Evolutionary conservation across 2,329 filamentous ascomycete genomes (phyloP).

Genomic region (Xylaria sp.): DNA sequence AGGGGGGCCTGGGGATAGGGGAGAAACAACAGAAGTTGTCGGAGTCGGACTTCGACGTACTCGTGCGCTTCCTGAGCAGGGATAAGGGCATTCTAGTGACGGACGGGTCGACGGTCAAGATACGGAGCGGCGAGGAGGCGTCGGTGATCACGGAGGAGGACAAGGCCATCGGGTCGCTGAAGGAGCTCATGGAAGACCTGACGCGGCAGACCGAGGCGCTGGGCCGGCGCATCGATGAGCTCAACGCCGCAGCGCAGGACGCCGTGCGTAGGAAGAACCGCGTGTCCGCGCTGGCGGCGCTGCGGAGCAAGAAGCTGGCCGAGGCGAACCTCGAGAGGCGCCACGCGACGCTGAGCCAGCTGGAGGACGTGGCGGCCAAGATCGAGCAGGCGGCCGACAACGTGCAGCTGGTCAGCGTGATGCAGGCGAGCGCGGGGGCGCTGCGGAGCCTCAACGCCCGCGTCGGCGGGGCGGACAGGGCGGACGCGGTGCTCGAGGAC

Average conservation of each 20-base stretch:
- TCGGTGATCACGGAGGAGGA: slow-evolving; percentile 75
- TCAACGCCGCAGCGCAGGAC: slow-evolving; percentile 66
- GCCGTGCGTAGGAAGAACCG: slow-evolving; percentile 75
- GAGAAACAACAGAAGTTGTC: slow-evolving; percentile 54
- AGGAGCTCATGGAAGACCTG: slow-evolving; percentile 75
- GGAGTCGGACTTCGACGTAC: slow-evolving; percentile 66
- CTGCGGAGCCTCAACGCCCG: slow-evolving; percentile 74
- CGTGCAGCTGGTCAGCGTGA: slow-evolving; percentile 78
- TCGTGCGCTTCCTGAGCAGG: slow-evolving; percentile 70
- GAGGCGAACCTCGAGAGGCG: slow-evolving; percentile 74
- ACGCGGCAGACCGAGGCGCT: slow-evolving; percentile 72
- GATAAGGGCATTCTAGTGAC: slow-evolving; percentile 63
- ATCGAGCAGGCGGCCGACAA: slow-evolving; percentile 87
- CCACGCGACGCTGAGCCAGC: slow-evolving; percentile 72
- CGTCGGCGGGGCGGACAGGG: slow-evolving; percentile 74
- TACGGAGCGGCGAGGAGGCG: slow-evolving; percentile 53
- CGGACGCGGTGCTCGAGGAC: slow-evolving; percentile 74
- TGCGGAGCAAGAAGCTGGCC: slow-evolving; percentile 81
- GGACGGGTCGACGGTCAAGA: slow-evolving; percentile 73
- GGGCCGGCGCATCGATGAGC: slow-evolving; percentile 64
- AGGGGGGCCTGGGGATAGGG: slow-evolving; percentile 55
- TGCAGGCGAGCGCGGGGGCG: slow-evolving; percentile 76
- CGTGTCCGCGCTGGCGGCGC: slow-evolving; percentile 72
- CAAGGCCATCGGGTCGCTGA: slow-evolving; percentile 78
- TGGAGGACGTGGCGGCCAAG: slow-evolving; percentile 81